Percentiles rank a stretch among this genome's conserved stretches.
Conservation (phyloP, 164 flowering plant genomes). For the Vitis amurensis region DNA sequence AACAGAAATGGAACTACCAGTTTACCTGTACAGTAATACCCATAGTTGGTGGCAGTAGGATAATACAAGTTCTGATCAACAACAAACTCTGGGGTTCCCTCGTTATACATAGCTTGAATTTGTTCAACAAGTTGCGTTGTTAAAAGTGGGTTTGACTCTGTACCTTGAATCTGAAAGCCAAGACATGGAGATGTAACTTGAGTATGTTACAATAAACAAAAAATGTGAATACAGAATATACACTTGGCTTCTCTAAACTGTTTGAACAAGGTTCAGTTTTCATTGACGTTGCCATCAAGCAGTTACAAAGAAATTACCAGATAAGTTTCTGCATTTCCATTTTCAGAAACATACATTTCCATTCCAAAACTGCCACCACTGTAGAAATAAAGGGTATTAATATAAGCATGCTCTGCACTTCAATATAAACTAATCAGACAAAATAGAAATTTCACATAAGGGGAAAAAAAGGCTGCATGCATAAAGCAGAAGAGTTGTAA, state of each 20-base stretch:
- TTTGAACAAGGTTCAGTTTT: neutral
- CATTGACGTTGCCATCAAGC: neutral
- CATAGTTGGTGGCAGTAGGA: constrained; percentile 72
- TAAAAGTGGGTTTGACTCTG: constrained; percentile 32
- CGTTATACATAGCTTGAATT: constrained; percentile 62
- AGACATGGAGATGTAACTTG: neutral
- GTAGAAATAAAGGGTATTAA: constrained; percentile 4
- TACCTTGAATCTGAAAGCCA: constrained; percentile 50
- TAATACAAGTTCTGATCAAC: constrained; percentile 71
- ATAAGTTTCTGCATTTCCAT: constrained; percentile 39
- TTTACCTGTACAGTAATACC: constrained; percentile 87
- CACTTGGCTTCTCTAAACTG: neutral
- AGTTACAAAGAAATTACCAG: constrained; percentile 31
- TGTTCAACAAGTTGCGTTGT: constrained; percentile 41
- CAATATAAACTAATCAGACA: neutral
- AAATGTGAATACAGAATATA: neutral
- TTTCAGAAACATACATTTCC: constrained; percentile 47
- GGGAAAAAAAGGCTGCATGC: no score
- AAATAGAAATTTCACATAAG: neutral
- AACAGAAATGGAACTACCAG: neutral
- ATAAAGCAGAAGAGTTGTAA: no score
- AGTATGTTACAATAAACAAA: neutral
- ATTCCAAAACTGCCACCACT: constrained; percentile 54
- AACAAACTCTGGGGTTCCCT: constrained; percentile 62
- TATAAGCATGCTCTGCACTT: constrained; percentile 5